Conservation (phyloP, 2,329 filamentous ascomycete genomes). For the Hypoxylon sp. region DNA sequence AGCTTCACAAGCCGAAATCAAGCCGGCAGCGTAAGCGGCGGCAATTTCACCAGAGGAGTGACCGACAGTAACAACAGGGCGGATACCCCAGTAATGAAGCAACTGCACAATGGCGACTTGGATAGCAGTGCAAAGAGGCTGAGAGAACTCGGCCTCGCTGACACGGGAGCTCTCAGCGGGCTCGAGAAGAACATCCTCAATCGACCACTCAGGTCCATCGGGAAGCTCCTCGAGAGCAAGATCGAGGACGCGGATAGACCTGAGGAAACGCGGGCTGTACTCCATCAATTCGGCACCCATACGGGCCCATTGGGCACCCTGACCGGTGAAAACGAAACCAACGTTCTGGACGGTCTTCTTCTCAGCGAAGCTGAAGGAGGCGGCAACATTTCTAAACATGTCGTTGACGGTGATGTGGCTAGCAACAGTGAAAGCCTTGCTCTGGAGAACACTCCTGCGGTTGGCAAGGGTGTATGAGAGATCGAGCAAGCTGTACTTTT, state of each 20-base stretch:
- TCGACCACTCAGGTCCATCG: conserved; percentile 26
- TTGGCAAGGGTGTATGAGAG: conserved; percentile 33
- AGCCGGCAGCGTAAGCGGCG: conserved; percentile 54
- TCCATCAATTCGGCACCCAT: conserved; percentile 44
- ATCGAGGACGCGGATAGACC: conserved; percentile 33
- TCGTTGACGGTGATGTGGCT: conserved; percentile 15
- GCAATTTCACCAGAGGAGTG: conserved; percentile 60
- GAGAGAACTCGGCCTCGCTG: conserved; percentile 43
- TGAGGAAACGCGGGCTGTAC: conserved; percentile 16
- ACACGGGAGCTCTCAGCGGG: conserved; percentile 20
- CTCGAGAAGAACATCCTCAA: conserved; percentile 29
- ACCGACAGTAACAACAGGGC: conserved; percentile 51
- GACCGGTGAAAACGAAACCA: conserved; percentile 45
- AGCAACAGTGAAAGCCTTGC: conserved; percentile 15
- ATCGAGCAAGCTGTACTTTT: conserved; percentile 33
- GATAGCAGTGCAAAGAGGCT: conserved; percentile 59
- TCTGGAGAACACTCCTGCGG: conserved; percentile 20
- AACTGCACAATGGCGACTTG: conserved; percentile 58
- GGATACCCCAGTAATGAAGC: conserved; percentile 53
- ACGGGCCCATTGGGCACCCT: conserved; percentile 46
- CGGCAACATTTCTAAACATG: conserved; percentile 5
- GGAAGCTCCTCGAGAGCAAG: conserved; percentile 17
- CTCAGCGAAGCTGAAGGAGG: conserved; percentile 12
- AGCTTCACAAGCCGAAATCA: conserved; percentile 45
- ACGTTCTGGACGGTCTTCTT: conserved; percentile 16